Evolutionary conservation across 768 basidiomycete genomes (phyloP).

Genomic region (Crucibulum laeve): DNA sequence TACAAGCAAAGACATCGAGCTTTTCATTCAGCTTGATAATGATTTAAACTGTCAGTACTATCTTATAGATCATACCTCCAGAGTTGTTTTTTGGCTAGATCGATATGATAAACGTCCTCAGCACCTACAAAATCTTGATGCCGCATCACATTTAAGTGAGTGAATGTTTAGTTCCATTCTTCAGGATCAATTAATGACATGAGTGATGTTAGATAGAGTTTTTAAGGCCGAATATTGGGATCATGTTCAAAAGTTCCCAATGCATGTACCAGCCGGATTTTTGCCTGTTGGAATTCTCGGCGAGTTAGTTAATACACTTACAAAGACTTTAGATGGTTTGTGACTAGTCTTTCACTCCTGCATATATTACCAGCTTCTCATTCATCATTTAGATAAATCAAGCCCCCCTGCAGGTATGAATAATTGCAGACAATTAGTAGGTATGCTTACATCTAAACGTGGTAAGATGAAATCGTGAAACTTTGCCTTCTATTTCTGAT

Average conservation of each 20-base stretch:
- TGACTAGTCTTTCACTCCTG: no score
- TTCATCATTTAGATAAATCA: no score
- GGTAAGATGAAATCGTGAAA: no score
- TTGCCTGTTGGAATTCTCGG: slow-evolving; percentile 31
- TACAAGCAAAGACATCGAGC: slow-evolving; percentile 37
- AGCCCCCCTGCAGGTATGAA: no score
- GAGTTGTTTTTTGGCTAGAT: slow-evolving; percentile 52
- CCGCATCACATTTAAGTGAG: slow-evolving; percentile 51
- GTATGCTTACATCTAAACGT: no score
- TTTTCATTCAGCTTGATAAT: slow-evolving; percentile 45
- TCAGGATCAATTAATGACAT: neutral
- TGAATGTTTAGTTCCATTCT: slow-evolving; percentile 4
- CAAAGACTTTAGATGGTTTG: slow-evolving; percentile 53
- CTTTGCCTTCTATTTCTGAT: no score
- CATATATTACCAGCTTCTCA: no score
- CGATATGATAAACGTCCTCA: slow-evolving; percentile 35
- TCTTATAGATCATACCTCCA: slow-evolving; percentile 43
- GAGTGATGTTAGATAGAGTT: slow-evolving; percentile 29
- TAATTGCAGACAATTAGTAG: no score
- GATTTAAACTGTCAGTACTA: slow-evolving; percentile 54
- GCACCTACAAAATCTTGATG: slow-evolving; percentile 39
- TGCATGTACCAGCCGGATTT: slow-evolving; percentile 41
- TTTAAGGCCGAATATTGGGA: slow-evolving; percentile 56
- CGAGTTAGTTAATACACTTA: slow-evolving; percentile 48
- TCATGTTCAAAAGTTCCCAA: slow-evolving; percentile 61